These are phyloP conservation scores for Cutaneotrichosporon spelunceum DNA, from an alignment of 1,284 basidiomycete genomes.

Conservation along the genomic window DNA sequence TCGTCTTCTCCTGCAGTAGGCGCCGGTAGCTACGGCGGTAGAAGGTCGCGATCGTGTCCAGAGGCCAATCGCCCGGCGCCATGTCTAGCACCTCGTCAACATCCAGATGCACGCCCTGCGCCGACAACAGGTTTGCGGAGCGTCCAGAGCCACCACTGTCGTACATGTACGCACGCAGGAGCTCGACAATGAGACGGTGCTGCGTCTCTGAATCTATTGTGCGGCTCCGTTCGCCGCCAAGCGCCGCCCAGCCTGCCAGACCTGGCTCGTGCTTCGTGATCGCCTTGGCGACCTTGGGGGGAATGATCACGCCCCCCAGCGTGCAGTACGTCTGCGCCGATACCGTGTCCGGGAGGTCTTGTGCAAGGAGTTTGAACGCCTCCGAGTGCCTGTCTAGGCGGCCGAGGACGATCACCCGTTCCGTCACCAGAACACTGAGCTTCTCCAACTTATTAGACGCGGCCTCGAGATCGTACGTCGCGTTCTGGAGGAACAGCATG, in stretches of 20 bases:
- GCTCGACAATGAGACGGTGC: slow-evolving; percentile 62
- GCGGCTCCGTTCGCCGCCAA: slow-evolving; percentile 50
- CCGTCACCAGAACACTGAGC: slow-evolving; percentile 59
- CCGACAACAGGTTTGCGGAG: slow-evolving; percentile 67
- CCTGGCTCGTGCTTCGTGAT: slow-evolving; percentile 47
- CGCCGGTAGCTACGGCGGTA: slow-evolving; percentile 71
- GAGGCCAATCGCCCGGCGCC: slow-evolving; percentile 71
- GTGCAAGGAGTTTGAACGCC: slow-evolving; percentile 66
- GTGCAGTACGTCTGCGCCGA: slow-evolving; percentile 80
- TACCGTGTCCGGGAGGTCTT: slow-evolving; percentile 65
- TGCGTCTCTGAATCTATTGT: slow-evolving; percentile 60
- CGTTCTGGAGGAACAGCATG: slow-evolving; percentile 70
- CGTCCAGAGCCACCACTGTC: slow-evolving; percentile 69
- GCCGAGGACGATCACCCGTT: slow-evolving; percentile 74
- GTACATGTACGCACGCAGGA: slow-evolving; percentile 76
- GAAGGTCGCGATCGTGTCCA: slow-evolving; percentile 69
- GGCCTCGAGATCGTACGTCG: slow-evolving; percentile 60
- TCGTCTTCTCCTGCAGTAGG: slow-evolving; percentile 60
- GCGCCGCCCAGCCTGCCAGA: slow-evolving; percentile 59
- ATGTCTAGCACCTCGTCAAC: slow-evolving; percentile 68
- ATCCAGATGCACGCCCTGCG: slow-evolving; percentile 75
- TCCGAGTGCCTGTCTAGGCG: slow-evolving; percentile 66
- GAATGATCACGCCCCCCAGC: slow-evolving; percentile 66
- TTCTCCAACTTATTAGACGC: slow-evolving; percentile 57
- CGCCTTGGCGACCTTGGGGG: slow-evolving; percentile 59